phyloP scores from a whole-genome alignment of 2,329 filamentous ascomycete genomes.

The Diplocarpon rosae region DNA sequence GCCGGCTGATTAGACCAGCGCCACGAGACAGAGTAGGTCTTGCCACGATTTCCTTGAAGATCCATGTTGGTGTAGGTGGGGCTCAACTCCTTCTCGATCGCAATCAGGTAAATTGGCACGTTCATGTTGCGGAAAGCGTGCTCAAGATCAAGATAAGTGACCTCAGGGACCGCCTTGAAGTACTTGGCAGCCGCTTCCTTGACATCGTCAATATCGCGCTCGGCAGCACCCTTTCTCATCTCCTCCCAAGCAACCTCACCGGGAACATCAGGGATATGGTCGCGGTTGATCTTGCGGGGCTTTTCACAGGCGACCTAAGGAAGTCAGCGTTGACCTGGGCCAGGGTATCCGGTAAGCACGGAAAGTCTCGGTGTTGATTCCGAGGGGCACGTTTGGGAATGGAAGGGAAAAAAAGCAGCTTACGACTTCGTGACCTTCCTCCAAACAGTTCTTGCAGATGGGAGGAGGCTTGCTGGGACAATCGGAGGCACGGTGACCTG shows the following conservation, averaged over 20 bases:
- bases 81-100: conserved; percentile 44
- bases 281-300: conserved; percentile 46
- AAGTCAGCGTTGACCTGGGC: no score
- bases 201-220: conserved; percentile 50
- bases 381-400: no score
- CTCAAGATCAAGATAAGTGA: conserved; percentile 52
- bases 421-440: conserved; percentile 44
- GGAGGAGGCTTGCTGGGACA: conserved; percentile 49
- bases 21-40: conserved; percentile 53
- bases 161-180: conserved; percentile 45
- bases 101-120: conserved; percentile 51
- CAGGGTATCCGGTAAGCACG: no score
- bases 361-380: no score
- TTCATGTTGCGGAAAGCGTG: conserved; percentile 40
- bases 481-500: conserved; percentile 46
- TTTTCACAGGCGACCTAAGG: conserved; percentile 40
- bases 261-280: conserved; percentile 35
- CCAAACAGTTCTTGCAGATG: conserved; percentile 49
- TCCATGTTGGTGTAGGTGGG: conserved; percentile 59
- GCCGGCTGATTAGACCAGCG: conserved; percentile 47
- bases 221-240: conserved; percentile 39
- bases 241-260: conserved; percentile 48
- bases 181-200: conserved; percentile 51
- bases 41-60: conserved; percentile 54
- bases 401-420: background rate